Base-by-base conservation (phyloP, 73 alveolate genomes). In the Paramecium caudatum region DNA sequence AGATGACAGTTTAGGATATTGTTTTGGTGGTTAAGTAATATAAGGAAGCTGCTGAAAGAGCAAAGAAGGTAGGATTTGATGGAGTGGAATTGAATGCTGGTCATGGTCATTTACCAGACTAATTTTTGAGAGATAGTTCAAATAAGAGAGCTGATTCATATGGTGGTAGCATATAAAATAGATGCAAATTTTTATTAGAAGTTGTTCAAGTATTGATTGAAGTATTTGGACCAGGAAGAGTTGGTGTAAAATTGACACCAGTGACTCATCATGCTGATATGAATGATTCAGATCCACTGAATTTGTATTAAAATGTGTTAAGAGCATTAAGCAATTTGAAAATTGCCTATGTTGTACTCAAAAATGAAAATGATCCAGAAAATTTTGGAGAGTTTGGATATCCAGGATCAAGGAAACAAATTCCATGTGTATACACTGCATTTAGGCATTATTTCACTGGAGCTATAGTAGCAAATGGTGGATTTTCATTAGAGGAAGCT, bases 51-150 rank as follows among this genome's bases (percentile, higher is more conserved):
- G 97, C 97, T 10, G 85, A 83, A 41, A 82, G 94, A 33, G 99
- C 96, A n/a, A 82, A 93, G 90, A 91, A 74, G 50, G 98, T 97
- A 2, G 99, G 99, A 21, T 95, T 94, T 80, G 98, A 96, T 96
- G 99, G 98, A 21, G 91, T 96, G 7, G 95, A 96, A 86, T 33
- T 96, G 10, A 95, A 93, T 43, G 97, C 95, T 1, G 95, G 94
- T n/a, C 96, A 96, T 90, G 95, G 95, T 23, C 94, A 93, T 39
- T 19, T 95, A 70, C 82, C 94, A 16, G 92, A 91, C 55, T 91
- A 92, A 84, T 96, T 96, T 69, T 55, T 95, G 48, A 90, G 93
- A 45, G 95, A 92, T 30, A 50, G 82, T 21, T 91, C 91, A 12
- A 96, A 96, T 91, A 78, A 91, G 25, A 94, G 99, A 78, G 90